Percentiles rank a stretch among this genome's conserved stretches.
phyloP scores from a whole-genome alignment of 2,329 filamentous ascomycete genomes.

The Aspergillus sergii region DNA sequence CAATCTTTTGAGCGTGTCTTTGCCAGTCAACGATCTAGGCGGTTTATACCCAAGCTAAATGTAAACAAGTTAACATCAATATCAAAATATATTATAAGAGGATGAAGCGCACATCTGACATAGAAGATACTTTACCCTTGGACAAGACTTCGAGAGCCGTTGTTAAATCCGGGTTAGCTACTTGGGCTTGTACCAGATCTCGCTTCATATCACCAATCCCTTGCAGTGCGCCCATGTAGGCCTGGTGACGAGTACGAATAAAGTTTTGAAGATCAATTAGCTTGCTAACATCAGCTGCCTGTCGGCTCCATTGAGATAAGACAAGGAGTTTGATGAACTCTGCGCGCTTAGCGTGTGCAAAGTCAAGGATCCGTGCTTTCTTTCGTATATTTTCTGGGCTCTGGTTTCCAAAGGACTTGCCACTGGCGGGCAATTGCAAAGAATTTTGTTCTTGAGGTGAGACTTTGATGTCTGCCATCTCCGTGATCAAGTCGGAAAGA shows the following conservation, averaged over 20 bases:
- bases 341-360: slow-evolving; percentile 75
- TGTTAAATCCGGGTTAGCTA: slow-evolving; percentile 87
- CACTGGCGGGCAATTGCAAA: slow-evolving; percentile 24
- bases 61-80: slow-evolving; percentile 21
- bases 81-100: slow-evolving; percentile 3
- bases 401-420: slow-evolving; percentile 38
- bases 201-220: slow-evolving; percentile 72
- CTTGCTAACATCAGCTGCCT: slow-evolving; percentile 76
- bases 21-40: slow-evolving; percentile 68
- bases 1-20: slow-evolving; percentile 73
- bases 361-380: slow-evolving; percentile 74
- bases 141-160: slow-evolving; percentile 85
- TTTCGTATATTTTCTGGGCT: slow-evolving; percentile 68
- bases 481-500: slow-evolving; percentile 69
- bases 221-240: slow-evolving; percentile 63
- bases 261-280: slow-evolving; percentile 85
- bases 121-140: slow-evolving; percentile 73
- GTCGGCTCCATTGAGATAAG: slow-evolving; percentile 85
- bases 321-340: slow-evolving; percentile 94
- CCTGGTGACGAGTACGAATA: slow-evolving; percentile 64
- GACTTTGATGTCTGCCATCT: slow-evolving; percentile 69
- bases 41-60: slow-evolving; percentile 73
- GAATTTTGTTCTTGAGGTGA: slow-evolving; percentile 46
- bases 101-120: slow-evolving; percentile 68
- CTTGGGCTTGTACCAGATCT: slow-evolving; percentile 69